Percentiles rank a stretch among this genome's conserved stretches.
Conservation (phyloP, 2,329 filamentous ascomycete species). For the Epichloe elymi region DNA sequence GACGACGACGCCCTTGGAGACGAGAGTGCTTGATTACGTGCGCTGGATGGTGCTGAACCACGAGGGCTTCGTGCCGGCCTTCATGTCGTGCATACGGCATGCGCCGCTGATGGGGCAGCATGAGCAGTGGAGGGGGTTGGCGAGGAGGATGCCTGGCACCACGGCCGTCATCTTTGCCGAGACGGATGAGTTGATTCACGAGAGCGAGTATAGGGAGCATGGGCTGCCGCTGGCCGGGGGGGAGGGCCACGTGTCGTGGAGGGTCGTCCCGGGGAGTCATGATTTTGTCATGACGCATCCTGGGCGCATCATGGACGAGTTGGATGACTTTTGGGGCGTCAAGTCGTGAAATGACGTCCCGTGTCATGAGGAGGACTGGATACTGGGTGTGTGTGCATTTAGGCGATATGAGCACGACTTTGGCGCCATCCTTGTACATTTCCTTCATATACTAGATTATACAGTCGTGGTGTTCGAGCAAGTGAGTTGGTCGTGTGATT, state of each 20-base stretch:
- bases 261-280: slow-evolving; percentile 40
- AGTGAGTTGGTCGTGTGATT: no score
- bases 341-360: neutral
- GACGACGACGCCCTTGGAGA: slow-evolving; percentile 26
- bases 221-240: slow-evolving; percentile 39
- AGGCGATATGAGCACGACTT: no score
- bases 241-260: slow-evolving; percentile 34
- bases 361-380: no score
- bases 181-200: slow-evolving; percentile 38
- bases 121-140: slow-evolving; percentile 34
- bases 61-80: slow-evolving; percentile 44
- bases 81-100: slow-evolving; percentile 43
- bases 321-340: slow-evolving; percentile 35
- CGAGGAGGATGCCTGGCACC: slow-evolving; percentile 26
- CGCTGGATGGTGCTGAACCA: slow-evolving; percentile 46
- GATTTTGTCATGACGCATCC: slow-evolving; percentile 49
- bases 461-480: no score
- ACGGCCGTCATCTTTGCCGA: slow-evolving; percentile 39
- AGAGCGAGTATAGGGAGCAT: slow-evolving; percentile 34
- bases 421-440: no score
- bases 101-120: slow-evolving; percentile 41
- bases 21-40: slow-evolving; percentile 35
- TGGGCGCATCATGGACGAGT: slow-evolving; percentile 28
- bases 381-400: no score
- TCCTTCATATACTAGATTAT: no score